Evolutionary conservation across 2,329 filamentous ascomycete genomes (phyloP).

Genomic region (Orbilia oligospora): DNA sequence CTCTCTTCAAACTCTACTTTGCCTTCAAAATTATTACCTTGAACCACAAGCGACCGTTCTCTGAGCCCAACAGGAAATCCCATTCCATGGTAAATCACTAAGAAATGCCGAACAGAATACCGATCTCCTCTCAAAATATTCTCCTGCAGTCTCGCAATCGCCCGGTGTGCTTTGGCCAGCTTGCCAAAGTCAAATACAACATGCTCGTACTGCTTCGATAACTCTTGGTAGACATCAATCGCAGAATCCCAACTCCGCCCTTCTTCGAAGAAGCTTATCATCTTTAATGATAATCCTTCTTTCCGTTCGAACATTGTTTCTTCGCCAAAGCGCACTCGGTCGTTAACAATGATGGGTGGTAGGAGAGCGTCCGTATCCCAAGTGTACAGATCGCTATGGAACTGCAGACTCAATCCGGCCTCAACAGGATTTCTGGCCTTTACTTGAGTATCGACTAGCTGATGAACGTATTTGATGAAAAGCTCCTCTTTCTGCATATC

Average conservation of each 20-base stretch:
- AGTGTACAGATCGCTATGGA: slow-evolving; percentile 92
- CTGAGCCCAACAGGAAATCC: slow-evolving; percentile 85
- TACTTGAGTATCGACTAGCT: slow-evolving; percentile 83
- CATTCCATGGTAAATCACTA: slow-evolving; percentile 88
- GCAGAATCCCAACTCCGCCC: slow-evolving; percentile 95
- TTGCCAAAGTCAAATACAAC: slow-evolving; percentile 93
- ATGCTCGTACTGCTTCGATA: slow-evolving; percentile 90
- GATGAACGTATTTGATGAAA: slow-evolving; percentile 95
- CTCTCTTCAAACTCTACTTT: slow-evolving; percentile 87
- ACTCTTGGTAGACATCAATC: slow-evolving; percentile 87
- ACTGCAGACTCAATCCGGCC: slow-evolving; percentile 86
- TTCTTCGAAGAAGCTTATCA: slow-evolving; percentile 95
- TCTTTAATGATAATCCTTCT: slow-evolving; percentile 90
- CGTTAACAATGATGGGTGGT: slow-evolving; percentile 69
- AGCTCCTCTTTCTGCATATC: slow-evolving; percentile 98
- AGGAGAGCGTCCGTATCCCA: slow-evolving; percentile 75
- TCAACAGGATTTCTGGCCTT: slow-evolving; percentile 84
- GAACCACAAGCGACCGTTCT: slow-evolving; percentile 93
- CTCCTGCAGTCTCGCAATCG: slow-evolving; percentile 94
- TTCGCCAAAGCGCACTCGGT: slow-evolving; percentile 78
- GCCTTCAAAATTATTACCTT: slow-evolving; percentile 82
- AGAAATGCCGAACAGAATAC: slow-evolving; percentile 87
- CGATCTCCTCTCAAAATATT: slow-evolving; percentile 85
- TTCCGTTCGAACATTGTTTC: slow-evolving; percentile 94
- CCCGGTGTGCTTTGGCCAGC: slow-evolving; percentile 86